Evolutionary conservation across 495 filamentous ascomycete species (phyloP).

Genomic region (Daldinia decipiens): DNA sequence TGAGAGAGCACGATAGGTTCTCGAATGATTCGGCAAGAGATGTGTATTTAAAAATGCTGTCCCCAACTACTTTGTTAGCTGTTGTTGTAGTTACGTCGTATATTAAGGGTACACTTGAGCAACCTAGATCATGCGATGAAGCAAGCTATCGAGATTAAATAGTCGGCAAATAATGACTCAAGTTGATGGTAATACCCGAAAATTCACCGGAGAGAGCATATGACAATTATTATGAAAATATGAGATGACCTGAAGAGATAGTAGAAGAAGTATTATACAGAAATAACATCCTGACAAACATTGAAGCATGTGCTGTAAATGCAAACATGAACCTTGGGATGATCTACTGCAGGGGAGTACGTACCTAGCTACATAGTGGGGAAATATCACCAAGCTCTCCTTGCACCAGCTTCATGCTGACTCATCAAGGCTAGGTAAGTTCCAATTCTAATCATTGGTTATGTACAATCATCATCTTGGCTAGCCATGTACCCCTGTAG

Average conservation of each 20-base stretch:
- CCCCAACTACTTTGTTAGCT: slow-evolving; percentile 1
- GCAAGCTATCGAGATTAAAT: neutral
- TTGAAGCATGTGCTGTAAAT: neutral
- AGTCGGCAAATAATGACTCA: neutral
- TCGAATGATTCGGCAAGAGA: slow-evolving; percentile 24
- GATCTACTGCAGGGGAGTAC: slow-evolving; percentile 1
- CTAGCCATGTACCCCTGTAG: no score
- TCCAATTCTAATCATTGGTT: no score
- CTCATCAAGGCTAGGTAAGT: no score
- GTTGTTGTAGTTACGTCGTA: slow-evolving; percentile 1
- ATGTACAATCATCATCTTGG: no score
- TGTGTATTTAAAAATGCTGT: neutral
- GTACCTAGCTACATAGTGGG: neutral
- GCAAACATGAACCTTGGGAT: slow-evolving; percentile 1
- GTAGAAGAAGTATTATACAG: no score
- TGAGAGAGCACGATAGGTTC: slow-evolving; percentile 25
- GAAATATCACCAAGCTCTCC: neutral
- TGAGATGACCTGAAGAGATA: neutral
- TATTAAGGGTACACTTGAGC: slow-evolving; percentile 29
- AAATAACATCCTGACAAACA: neutral
- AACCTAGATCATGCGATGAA: slow-evolving; percentile 29
- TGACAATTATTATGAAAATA: neutral
- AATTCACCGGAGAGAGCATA: neutral
- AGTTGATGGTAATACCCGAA: neutral
- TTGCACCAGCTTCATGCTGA: neutral